A percentile compares a stretch with the other conserved stretches of the same genome.
These are phyloP conservation scores for Abrus precatorius DNA, from an alignment of 306 rosid genomes.

Conservation along the genomic window DNA sequence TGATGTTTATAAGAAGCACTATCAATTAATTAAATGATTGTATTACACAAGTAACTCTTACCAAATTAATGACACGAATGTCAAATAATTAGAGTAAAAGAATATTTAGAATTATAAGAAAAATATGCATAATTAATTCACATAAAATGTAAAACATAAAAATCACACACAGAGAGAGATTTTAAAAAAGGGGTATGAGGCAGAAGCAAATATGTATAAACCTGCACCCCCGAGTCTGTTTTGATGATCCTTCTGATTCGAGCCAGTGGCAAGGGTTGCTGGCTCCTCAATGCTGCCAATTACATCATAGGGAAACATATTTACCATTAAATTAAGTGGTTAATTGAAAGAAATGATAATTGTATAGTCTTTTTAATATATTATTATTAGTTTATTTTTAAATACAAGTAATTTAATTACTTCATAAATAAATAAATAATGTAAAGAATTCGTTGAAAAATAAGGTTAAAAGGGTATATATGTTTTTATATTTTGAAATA, in stretches of 20 bases:
- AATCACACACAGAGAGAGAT: neutral
- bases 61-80: too few relatives aligned
- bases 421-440: neutral
- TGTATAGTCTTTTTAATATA: too few relatives aligned
- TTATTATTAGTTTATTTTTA: neutral
- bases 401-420: too few relatives aligned
- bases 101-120: too few relatives aligned
- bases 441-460: neutral
- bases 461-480: neutral
- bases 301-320: neutral
- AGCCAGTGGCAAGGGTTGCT: constrained; percentile 48
- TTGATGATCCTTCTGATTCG: constrained; percentile 55
- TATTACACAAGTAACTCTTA: too few relatives aligned
- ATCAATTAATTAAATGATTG: neutral
- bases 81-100: too few relatives aligned
- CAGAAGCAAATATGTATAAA: constrained; percentile 15
- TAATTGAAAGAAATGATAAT: neutral
- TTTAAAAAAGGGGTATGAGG: too few relatives aligned
- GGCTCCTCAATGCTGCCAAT: constrained; percentile 44
- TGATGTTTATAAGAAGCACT: neutral
- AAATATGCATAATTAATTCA: too few relatives aligned
- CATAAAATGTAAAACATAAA: neutral
- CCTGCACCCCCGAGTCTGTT: constrained; percentile 44
- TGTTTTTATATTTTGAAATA: neutral
- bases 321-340: neutral